Evolutionary conservation across 768 basidiomycete genomes (phyloP).

Genomic region (Leucocoprinus leucothites): DNA sequence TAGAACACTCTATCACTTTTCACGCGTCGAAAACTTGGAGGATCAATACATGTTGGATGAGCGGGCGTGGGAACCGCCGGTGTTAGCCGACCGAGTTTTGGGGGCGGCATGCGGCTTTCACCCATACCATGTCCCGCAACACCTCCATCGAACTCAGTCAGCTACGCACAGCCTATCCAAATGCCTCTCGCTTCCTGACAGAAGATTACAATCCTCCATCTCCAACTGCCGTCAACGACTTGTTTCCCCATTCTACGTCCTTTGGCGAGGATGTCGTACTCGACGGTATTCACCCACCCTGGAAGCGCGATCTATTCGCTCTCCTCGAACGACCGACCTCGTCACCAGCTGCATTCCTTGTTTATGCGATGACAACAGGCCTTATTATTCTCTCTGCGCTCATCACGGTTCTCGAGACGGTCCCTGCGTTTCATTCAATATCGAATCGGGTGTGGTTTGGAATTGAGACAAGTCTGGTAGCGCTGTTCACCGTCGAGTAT

Average conservation of each 20-base stretch:
- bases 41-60: too few relatives aligned
- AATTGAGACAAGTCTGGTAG: conserved; percentile 79
- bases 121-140: background rate
- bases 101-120: background rate
- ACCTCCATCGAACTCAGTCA: too few relatives aligned
- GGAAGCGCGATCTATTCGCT: conserved; percentile 65
- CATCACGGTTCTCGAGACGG: conserved; percentile 77
- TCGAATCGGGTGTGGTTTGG: conserved; percentile 81
- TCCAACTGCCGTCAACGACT: conserved; percentile 32
- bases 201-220: conserved; percentile 35
- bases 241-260: conserved; percentile 33
- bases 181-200: conserved; percentile 32
- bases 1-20: too few relatives aligned
- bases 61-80: conserved; percentile 3
- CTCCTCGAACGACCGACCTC: conserved; percentile 81
- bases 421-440: conserved; percentile 70
- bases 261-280: conserved; percentile 33
- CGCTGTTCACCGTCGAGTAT: conserved; percentile 86
- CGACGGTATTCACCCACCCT: conserved; percentile 41
- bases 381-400: conserved; percentile 74
- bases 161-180: background rate
- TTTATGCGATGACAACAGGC: conserved; percentile 68
- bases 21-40: too few relatives aligned
- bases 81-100: background rate
- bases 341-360: conserved; percentile 68